phyloP scores from a whole-genome alignment of 2,329 filamentous ascomycete species.

The Aquanectria penicillioides region DNA sequence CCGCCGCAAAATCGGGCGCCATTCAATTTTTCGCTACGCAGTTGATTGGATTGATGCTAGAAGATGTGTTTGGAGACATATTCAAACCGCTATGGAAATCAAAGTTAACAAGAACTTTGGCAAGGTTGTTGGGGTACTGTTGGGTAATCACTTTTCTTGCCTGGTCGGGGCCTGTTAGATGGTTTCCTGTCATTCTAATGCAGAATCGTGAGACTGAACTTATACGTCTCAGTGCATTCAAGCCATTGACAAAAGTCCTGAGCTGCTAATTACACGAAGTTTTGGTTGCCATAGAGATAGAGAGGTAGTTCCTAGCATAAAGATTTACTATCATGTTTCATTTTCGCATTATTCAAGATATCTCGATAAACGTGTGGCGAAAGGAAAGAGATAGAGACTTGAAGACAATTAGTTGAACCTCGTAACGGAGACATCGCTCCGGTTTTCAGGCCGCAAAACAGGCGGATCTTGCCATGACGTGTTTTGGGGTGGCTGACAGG shows the following conservation, averaged over 20 bases:
- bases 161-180: conserved; percentile 32
- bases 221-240: conserved; percentile 25
- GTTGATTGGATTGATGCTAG: conserved; percentile 29
- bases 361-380: too few relatives aligned
- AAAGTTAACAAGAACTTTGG: not conserved
- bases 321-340: too few relatives aligned
- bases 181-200: conserved; percentile 32
- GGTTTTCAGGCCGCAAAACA: too few relatives aligned
- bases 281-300: too few relatives aligned
- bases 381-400: too few relatives aligned
- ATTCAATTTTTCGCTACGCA: conserved; percentile 31
- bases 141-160: conserved; percentile 35
- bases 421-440: too few relatives aligned
- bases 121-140: conserved; percentile 26
- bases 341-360: too few relatives aligned
- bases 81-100: conserved; percentile 28
- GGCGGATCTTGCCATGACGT: too few relatives aligned
- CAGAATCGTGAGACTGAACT: conserved; percentile 28
- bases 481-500: not conserved
- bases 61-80: conserved; percentile 25
- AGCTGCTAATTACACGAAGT: conserved; percentile 9
- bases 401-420: too few relatives aligned
- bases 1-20: conserved; percentile 25
- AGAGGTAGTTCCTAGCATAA: not conserved
- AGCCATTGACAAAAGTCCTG: conserved; percentile 5